Percentiles rank a stretch among this genome's conserved stretches.
Conservation (phyloP, 139 green algal genomes). For the Chlorokybus atmophyticus region DNA sequence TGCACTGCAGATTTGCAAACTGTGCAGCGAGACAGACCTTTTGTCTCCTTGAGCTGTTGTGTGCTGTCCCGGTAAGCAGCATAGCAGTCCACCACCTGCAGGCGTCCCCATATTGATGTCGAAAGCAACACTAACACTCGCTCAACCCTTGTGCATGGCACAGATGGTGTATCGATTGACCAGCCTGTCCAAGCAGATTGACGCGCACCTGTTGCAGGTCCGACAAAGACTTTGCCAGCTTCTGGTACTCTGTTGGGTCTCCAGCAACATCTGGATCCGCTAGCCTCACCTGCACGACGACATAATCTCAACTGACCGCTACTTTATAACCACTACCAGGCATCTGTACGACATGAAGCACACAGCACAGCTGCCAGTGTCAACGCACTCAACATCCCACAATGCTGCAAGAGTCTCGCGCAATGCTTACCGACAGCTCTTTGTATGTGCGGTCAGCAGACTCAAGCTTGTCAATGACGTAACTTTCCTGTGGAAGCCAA, state of each 20-base stretch:
- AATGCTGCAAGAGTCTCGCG: conserved; percentile 5
- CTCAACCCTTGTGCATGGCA: no score
- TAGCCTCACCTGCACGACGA: conserved; percentile 16
- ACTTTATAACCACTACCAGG: neutral
- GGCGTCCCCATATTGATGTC: no score
- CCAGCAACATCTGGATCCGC: conserved; percentile 25
- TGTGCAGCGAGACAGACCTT: conserved; percentile 3
- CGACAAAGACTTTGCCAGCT: conserved; percentile 18
- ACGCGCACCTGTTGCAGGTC: conserved; percentile 20
- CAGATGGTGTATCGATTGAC: no score
- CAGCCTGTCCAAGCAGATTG: no score
- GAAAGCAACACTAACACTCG: no score
- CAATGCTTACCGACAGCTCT: conserved; percentile 27
- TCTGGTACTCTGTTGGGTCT: conserved; percentile 25
- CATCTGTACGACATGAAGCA: neutral
- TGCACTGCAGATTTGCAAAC: neutral
- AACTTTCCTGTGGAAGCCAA: no score
- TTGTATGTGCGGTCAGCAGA: conserved; percentile 26
- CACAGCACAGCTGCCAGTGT: neutral
- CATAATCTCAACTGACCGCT: neutral
- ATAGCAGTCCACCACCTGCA: conserved; percentile 22
- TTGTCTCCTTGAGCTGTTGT: conserved; percentile 20
- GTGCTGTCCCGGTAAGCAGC: conserved; percentile 6
- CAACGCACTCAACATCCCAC: neutral
- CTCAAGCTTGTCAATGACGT: conserved; percentile 23